A percentile compares a stretch with the other conserved stretches of the same genome.
Conservation (phyloP, 139 green algal genomes). For the Nannochloris sp. region DNA sequence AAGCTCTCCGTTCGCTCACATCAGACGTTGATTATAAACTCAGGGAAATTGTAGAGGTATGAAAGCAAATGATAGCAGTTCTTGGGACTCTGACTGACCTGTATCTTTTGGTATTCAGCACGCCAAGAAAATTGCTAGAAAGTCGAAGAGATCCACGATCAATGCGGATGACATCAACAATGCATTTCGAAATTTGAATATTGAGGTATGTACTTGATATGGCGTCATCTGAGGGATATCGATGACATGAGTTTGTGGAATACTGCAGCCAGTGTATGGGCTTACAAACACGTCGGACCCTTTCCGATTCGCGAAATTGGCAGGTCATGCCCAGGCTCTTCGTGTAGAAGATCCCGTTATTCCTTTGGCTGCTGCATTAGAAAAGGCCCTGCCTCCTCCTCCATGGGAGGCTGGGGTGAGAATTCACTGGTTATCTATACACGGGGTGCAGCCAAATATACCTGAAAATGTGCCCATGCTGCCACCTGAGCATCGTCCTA, state of each 20-base stretch:
- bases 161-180: conserved; percentile 71
- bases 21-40: conserved; percentile 85
- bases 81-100: neutral
- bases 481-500: neutral
- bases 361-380: conserved; percentile 20
- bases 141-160: conserved; percentile 64
- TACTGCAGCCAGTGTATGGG: conserved; percentile 72
- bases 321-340: conserved; percentile 62
- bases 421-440: conserved; percentile 83
- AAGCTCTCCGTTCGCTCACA: conserved; percentile 50
- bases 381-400: conserved; percentile 47
- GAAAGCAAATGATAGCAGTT: conserved; percentile 1
- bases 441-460: conserved; percentile 78
- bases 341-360: conserved; percentile 47
- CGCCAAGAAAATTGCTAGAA: conserved; percentile 75
- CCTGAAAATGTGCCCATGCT: conserved; percentile 69
- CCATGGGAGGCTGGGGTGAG: conserved; percentile 65
- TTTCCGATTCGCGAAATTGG: conserved; percentile 49
- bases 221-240: no score
- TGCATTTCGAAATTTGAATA: conserved; percentile 40
- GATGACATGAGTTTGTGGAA: no score
- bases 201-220: conserved; percentile 36
- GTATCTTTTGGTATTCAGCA: conserved; percentile 44
- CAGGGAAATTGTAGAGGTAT: conserved; percentile 81
- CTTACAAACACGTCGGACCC: conserved; percentile 47